Evolutionary conservation across 805 yeast genomes (phyloP), one percentile per base, ranked within the genome.

Genomic region (Priceomyces haplophilus): DNA sequence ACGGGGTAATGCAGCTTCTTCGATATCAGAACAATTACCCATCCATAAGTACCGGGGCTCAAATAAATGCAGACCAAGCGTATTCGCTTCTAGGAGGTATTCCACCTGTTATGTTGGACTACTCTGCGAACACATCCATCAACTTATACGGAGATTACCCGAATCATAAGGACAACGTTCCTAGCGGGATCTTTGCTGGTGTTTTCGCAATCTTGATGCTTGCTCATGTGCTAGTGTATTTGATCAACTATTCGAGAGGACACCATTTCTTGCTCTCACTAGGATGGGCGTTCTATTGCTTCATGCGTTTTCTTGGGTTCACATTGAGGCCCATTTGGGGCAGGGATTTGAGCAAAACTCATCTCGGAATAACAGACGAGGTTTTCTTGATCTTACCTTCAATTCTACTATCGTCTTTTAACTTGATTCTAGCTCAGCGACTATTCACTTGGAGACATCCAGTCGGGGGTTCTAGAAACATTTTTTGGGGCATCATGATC

Each of bases 381-480:
- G 79, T 82, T 20, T 72, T 84, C 38, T 55, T 76, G 20, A 72
- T 80, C 49, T 64, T 81, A 7, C 80, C 88, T 3, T 72, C 80
- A 13, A 76, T 82, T n/a, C 55, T 79, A 20, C 56, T 84, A 34
- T 78, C 79, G 24, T 73, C 83, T 3, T 69, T 80, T 53, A 82
- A 81, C 55, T 68, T 83, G 59, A 75, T 83, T 17, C 62, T 85
- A 40, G 87, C 85, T 3, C 89, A 83, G 58, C 75, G 91, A 57
- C 65, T 84, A 17, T 82, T 83, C 61, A 82, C 88, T 4, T 83
- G 88, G 86, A 70, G 83, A 58, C 90, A 85, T 56, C 90, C 91
- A 6, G 80, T 78, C 40, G 73, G 80, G 8, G 90, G 89, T 31
- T 71, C 78, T 16, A 59, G 74, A 34, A 65, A 59, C 43, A 45